Evolutionary conservation across 805 yeast genomes (phyloP), one percentile per base, ranked within the genome.

Genomic region (Debaryomyces prosopidis): DNA sequence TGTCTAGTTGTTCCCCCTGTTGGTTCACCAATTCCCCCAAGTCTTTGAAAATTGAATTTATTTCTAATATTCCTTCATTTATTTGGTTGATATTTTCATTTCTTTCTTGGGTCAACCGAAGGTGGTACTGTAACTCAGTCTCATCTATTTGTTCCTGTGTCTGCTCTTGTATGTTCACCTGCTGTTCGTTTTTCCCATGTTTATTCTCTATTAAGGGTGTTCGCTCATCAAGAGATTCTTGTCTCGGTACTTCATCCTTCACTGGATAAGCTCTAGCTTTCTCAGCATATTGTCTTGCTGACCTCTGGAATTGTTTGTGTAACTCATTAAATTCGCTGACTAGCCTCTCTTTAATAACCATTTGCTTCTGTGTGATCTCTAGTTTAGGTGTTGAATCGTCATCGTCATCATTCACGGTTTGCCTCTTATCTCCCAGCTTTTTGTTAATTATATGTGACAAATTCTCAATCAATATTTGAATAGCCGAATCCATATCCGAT

Each of bases 1-100:
- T 81, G 58, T 89, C 96, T 14, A 91, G 76, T 53, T 87, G 90
- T 26, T 79, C 83, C 5, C 96, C 96, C 61, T 91, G 97, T 62
- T 89, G 91, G 42, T 77, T 73, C 2, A 91, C 94, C 55, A 91
- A 68, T 32, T 81, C 77, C 12, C 90, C 89, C 45, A 91, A 65
- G 56, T 90, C 96, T 52, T 82, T 82, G 62, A 89, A 90, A 3
- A 91, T 90, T 8, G 89, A 76, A 62, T 91, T 90, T 35, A 91
- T 88, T 52, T 91, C 97, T 43, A 76, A 79, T 9, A 90, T 89
- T 0, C 96, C 96, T 35, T 81, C 80, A 36, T 85, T 83, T 7
- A 90, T 84, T 49, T 80, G 82, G 26, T 75, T 71, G 27, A 91
- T 86, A 49, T 89, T 94, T 18, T 79, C 68, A 43, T 86, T 84